Conservation (phyloP, 805 yeast genomes). For the Cephaloascus albidus region DNA sequence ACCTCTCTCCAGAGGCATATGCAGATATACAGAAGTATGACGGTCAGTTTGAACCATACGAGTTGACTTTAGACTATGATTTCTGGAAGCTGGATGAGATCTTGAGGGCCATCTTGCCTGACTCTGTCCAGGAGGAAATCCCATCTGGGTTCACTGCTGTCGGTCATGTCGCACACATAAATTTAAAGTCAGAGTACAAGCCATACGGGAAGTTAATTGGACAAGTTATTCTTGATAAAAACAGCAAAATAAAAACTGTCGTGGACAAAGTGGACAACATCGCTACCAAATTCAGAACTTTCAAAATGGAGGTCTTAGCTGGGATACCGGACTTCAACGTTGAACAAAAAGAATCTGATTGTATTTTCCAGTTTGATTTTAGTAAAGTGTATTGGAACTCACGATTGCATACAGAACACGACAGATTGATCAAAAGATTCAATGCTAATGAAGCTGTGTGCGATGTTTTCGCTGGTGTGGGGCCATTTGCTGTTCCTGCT, state of each 20-base stretch:
- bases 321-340: conserved; percentile 73
- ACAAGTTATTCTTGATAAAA: conserved; percentile 82
- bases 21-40: conserved; percentile 36
- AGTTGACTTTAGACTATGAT: conserved; percentile 51
- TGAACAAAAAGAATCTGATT: conserved; percentile 80
- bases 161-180: conserved; percentile 94
- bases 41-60: conserved; percentile 42
- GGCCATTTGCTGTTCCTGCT: conserved; percentile 96
- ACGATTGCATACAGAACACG: conserved; percentile 89
- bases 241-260: conserved; percentile 72
- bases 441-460: conserved; percentile 67
- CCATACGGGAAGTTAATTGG: conserved; percentile 81
- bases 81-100: conserved; percentile 92
- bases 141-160: conserved; percentile 91
- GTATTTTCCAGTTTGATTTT: conserved; percentile 81
- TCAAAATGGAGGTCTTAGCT: conserved; percentile 88
- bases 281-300: conserved; percentile 83
- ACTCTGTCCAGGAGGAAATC: conserved; percentile 52
- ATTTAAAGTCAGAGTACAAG: conserved; percentile 73
- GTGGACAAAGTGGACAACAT: conserved; percentile 87
- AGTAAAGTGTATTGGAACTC: conserved; percentile 97
- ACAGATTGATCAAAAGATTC: conserved; percentile 58
- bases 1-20: conserved; percentile 32
- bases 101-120: conserved; percentile 69
- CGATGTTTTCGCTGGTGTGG: conserved; percentile 98